A percentile compares a stretch with the other conserved stretches of the same genome.
These are phyloP conservation scores for Barbarea vulgaris DNA, from an alignment of 345 rosid genomes.

Conservation along the genomic window DNA sequence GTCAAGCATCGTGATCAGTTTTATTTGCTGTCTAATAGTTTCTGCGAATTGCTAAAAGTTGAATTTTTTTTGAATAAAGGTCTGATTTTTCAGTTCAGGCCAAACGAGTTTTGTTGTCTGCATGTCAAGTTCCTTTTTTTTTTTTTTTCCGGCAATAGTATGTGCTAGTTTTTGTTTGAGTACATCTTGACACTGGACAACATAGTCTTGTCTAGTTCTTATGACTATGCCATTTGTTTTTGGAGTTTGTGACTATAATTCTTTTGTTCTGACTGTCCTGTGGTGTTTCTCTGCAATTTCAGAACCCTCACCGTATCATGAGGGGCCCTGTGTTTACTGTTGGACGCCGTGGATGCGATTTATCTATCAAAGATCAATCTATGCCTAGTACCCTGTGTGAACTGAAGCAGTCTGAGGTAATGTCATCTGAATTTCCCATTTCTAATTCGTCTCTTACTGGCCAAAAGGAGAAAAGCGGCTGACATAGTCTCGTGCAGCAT, in stretches of 20 bases:
- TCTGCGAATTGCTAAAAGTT: background rate
- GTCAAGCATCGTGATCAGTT: slow-evolving; percentile 25
- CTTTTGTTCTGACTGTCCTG: slow-evolving; percentile 22
- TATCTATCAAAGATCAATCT: slow-evolving; percentile 69
- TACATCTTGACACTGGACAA: background rate
- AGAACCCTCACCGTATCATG: slow-evolving; percentile 80
- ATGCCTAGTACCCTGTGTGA: slow-evolving; percentile 67
- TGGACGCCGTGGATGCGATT: slow-evolving; percentile 79
- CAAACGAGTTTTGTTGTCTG: slow-evolving; percentile 14
- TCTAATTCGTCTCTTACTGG: slow-evolving; percentile 5
- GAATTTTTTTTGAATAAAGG: background rate
- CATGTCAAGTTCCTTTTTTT: background rate
- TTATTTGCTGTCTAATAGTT: background rate
- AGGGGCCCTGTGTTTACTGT: slow-evolving; percentile 63
- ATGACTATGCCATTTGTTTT: background rate
- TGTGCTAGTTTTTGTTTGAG: background rate
- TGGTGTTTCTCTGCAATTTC: slow-evolving; percentile 33
- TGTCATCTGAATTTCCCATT: background rate
- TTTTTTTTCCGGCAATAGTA: background rate
- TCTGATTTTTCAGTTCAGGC: slow-evolving; percentile 14
- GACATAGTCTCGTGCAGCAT: slow-evolving; percentile 51
- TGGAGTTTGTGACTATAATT: slow-evolving; percentile 12
- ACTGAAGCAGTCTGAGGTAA: slow-evolving; percentile 81
- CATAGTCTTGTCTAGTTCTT: background rate
- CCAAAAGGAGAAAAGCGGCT: slow-evolving; percentile 1